Conservation (phyloP, 768 basidiomycete species). For the Kwoniella sp. region DNA sequence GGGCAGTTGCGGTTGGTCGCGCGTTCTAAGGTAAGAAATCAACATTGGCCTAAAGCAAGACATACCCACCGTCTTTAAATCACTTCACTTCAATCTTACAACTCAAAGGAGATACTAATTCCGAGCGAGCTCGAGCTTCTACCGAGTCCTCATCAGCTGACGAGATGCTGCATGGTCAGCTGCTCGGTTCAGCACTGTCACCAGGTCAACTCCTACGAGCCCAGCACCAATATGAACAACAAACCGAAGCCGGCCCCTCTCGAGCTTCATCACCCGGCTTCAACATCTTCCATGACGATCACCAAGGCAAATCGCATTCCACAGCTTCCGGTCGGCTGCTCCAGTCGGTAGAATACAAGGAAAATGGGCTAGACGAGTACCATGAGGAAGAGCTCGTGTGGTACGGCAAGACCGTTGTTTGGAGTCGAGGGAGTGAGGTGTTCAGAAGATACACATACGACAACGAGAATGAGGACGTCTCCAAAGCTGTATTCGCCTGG, state of each 20-base stretch:
- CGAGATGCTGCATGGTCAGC: conserved; percentile 16
- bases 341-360: conserved; percentile 1
- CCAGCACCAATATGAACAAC: background rate
- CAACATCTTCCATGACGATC: background rate
- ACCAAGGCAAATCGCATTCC: background rate
- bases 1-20: too few relatives aligned
- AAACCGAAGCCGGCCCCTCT: conserved; percentile 21
- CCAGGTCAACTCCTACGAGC: conserved; percentile 12
- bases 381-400: conserved; percentile 53
- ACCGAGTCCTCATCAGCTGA: too few relatives aligned
- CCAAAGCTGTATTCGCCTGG: conserved; percentile 48
- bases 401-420: conserved; percentile 47
- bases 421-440: conserved; percentile 47
- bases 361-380: conserved; percentile 7
- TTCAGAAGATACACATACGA: conserved; percentile 50
- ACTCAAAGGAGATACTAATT: too few relatives aligned
- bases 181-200: conserved; percentile 18
- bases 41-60: too few relatives aligned
- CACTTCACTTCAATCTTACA: too few relatives aligned
- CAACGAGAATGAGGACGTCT: conserved; percentile 38
- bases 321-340: conserved; percentile 1
- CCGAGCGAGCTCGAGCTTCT: too few relatives aligned
- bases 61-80: too few relatives aligned
- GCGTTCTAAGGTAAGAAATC: too few relatives aligned
- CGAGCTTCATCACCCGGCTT: background rate